Percentiles rank a stretch among this genome's conserved stretches.
Conservation (phyloP, 257 asterid genomes). For the Scutellaria galericulata region DNA sequence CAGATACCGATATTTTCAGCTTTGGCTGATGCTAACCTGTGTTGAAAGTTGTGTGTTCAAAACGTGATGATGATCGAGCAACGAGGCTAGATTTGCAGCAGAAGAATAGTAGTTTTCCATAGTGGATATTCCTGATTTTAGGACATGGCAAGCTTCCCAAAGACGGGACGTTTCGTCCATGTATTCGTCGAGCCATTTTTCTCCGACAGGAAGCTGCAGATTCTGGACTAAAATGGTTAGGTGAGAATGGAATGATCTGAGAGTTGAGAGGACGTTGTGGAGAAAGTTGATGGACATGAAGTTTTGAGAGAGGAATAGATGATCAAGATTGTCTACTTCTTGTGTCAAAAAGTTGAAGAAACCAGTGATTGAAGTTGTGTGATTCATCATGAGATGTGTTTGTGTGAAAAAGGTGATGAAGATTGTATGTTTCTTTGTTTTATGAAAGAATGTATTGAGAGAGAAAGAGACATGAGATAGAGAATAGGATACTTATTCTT, state of each 20-base stretch:
- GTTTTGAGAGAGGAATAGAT: constrained; percentile 53
- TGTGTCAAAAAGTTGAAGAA: constrained; percentile 60
- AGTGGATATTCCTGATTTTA: constrained; percentile 61
- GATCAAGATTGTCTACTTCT: constrained; percentile 67
- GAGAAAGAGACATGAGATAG: background rate
- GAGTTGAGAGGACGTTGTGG: constrained; percentile 62
- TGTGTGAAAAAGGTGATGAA: background rate
- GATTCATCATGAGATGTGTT: constrained; percentile 53
- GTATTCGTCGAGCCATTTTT: constrained; percentile 82
- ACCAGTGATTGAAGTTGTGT: constrained; percentile 57
- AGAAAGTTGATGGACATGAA: constrained; percentile 71
- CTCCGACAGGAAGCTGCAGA: constrained; percentile 68
- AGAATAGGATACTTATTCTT: background rate
- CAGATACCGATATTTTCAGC: too few species aligned
- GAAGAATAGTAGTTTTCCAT: constrained; percentile 62
- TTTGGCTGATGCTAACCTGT: constrained; percentile 47
- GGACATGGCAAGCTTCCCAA: constrained; percentile 75
- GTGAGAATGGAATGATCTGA: constrained; percentile 68
- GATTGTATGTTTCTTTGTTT: too few species aligned
- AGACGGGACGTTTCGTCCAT: constrained; percentile 88
- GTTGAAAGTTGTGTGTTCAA: constrained; percentile 59
- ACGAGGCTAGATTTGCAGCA: constrained; percentile 48
- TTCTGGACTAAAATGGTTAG: constrained; percentile 56
- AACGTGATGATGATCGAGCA: constrained; percentile 49
- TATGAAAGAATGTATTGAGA: background rate